Evolutionary conservation across 306 rosid species (phyloP).

Genomic region (Argentina anserina): DNA sequence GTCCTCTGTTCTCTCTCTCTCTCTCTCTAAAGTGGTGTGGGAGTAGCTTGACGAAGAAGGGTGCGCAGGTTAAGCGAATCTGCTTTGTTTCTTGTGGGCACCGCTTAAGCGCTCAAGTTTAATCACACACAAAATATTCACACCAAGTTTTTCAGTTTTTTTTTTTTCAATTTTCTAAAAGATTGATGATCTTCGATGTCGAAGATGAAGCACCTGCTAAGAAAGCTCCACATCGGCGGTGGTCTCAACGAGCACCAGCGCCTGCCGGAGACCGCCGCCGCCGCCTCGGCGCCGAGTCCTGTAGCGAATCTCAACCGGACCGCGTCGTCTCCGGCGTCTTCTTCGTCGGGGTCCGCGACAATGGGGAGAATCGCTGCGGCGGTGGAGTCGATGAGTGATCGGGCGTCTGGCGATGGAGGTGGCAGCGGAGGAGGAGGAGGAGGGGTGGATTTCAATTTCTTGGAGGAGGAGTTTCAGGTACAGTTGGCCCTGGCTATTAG

Average conservation of each 20-base stretch:
- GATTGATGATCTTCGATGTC: constrained; percentile 75
- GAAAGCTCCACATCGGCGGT: constrained; percentile 99
- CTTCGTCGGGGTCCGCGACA: constrained; percentile 36
- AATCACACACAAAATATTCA: constrained; percentile 2
- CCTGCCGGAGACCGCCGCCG: constrained; percentile 20
- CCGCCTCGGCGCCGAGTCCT: constrained; percentile 30
- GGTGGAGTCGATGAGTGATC: constrained; percentile 45
- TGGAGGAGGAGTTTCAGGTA: constrained; percentile 97
- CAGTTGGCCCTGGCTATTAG: constrained; percentile 97
- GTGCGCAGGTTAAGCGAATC: constrained; percentile 59
- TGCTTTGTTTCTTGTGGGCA: constrained; percentile 38
- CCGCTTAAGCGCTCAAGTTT: constrained; percentile 35
- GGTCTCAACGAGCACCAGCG: constrained; percentile 59
- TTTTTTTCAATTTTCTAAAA: background rate
- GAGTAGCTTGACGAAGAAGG: constrained; percentile 55
- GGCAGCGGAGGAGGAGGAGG: constrained; percentile 27
- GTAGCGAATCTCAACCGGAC: constrained; percentile 19
- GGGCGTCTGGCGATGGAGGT: constrained; percentile 29
- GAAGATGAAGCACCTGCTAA: constrained; percentile 84
- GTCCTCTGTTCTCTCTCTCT: constrained; percentile 16
- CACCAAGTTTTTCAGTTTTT: background rate
- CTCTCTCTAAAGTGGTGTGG: constrained; percentile 32
- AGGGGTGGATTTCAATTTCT: constrained; percentile 54
- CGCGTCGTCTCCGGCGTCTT: constrained; percentile 32
- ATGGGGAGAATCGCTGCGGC: constrained; percentile 37